Base-by-base conservation (phyloP, 495 filamentous ascomycete species). In the Friedmanniomyces simplex region DNA sequence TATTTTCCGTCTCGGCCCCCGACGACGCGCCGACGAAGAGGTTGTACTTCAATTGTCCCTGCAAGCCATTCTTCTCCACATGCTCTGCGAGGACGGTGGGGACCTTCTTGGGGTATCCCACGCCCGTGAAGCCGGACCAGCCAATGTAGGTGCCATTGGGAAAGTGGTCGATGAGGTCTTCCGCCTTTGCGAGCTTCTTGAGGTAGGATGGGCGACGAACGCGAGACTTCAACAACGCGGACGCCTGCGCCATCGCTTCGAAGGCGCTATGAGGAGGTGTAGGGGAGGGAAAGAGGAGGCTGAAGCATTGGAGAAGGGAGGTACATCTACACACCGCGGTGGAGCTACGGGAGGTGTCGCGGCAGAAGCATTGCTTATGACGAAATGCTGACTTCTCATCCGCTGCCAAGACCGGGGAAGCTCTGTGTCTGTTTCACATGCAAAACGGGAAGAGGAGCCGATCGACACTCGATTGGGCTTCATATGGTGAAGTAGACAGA, bases 1-100 rank as follows among this genome's bases (percentile, higher is more conserved):
- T 79, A 70, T 91, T 91, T 74, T 95, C 89, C 0, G 90, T 94
- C 71, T 95, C 89, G 21, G 89, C 86, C 12, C 89, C 89, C 24
- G 87, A 88, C 1, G 87, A 91, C 21, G 89, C 89, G 41, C 89
- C 89, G 14, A 95, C 49, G 67, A 95, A 94, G 16, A 95, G 77
- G 55, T 79, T 83, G 72, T 94, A 95, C 60, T 86, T 86, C 28
- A 90, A 74, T 74, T 94, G 74, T 22, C 89, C 89, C 68, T 95
- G 82, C 0, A 95, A 79, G 58, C 79, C 80, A 70, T 95, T 95
- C 74, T 87, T 84, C 71, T 95, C 88, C 63, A 95, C 88, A 67
- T 95, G 85, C 68, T 94, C 86, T 50, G 89, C 89, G 26, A 95
- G 75, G 62, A 85, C 88, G 11, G 82, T 87, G 16, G 89, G 89